These are phyloP conservation scores for Penicillium diatomitis DNA, from an alignment of 495 filamentous ascomycete genomes.

Conservation along the genomic window DNA sequence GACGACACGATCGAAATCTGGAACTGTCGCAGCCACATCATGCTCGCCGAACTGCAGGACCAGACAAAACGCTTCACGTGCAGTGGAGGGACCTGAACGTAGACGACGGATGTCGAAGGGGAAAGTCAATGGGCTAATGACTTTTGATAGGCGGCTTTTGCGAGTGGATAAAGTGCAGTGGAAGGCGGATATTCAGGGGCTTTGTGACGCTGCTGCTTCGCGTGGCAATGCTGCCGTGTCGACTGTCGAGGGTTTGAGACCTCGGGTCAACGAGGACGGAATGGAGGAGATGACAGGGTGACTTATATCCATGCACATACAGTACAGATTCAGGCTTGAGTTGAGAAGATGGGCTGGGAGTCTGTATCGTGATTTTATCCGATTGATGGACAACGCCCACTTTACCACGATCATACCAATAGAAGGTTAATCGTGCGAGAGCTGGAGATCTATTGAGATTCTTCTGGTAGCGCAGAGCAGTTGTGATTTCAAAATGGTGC, in stretches of 20 bases:
- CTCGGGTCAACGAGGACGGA: too few species aligned
- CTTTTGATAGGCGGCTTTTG: slow-evolving; percentile 51
- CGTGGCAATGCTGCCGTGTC: slow-evolving; percentile 9
- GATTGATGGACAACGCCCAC: too few species aligned
- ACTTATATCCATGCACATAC: too few species aligned
- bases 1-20: slow-evolving; percentile 46
- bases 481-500: too few species aligned
- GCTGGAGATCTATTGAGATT: too few species aligned
- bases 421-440: too few species aligned
- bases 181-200: slow-evolving; percentile 47
- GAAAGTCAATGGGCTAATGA: slow-evolving; percentile 65
- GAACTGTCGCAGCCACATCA: slow-evolving; percentile 51
- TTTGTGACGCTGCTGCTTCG: slow-evolving; percentile 45
- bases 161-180: slow-evolving; percentile 49
- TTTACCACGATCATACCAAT: too few species aligned
- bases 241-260: background rate
- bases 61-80: slow-evolving; percentile 49
- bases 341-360: too few species aligned
- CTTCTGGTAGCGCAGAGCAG: too few species aligned
- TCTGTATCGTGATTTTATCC: too few species aligned
- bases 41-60: slow-evolving; percentile 46
- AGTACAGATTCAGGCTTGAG: too few species aligned
- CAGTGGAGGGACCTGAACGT: slow-evolving; percentile 53
- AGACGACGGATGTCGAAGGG: slow-evolving; percentile 67
- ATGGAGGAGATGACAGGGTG: too few species aligned